Percentiles rank a stretch among this genome's conserved stretches.
These are phyloP conservation scores for Rhododendron mucronatum DNA, from an alignment of 148 eudicot genomes.

Conservation along the genomic window DNA sequence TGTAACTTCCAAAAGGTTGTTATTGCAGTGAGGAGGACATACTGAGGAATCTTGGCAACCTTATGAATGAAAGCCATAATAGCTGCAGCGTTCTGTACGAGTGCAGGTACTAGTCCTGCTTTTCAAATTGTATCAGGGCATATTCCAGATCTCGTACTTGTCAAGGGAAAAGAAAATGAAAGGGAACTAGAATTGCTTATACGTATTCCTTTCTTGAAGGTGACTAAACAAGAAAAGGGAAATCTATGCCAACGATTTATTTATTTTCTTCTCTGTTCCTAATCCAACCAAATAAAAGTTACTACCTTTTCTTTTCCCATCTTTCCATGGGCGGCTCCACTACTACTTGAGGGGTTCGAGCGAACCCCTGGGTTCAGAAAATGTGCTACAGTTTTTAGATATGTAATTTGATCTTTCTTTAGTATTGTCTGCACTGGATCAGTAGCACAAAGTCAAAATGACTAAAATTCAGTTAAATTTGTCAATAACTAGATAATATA, in stretches of 20 bases:
- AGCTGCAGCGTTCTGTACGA: slow-evolving; percentile 95
- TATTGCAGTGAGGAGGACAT: slow-evolving; percentile 84
- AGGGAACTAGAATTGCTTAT: not conserved
- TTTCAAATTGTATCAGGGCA: not conserved
- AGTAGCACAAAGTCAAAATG: not conserved
- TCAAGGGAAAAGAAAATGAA: not conserved
- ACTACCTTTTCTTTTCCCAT: not conserved
- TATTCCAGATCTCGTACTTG: not conserved
- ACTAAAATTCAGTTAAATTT: no score
- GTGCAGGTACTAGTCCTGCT: slow-evolving; percentile 68
- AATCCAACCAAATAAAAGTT: not conserved
- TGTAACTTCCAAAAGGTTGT: slow-evolving; percentile 8
- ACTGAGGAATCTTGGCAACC: slow-evolving; percentile 91
- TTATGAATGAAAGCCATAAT: slow-evolving; percentile 91
- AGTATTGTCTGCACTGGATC: not conserved
- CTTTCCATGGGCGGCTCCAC: not conserved
- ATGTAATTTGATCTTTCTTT: not conserved
- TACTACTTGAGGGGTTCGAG: not conserved
- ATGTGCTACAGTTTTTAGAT: no score
- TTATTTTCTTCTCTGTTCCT: not conserved
- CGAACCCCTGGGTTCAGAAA: not conserved
- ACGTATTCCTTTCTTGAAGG: not conserved
- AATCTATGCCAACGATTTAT: not conserved
- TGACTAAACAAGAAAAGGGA: not conserved
- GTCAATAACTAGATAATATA: not conserved